Base-by-base conservation (phyloP, 1,284 basidiomycete species). In the Trametes pubescens region DNA sequence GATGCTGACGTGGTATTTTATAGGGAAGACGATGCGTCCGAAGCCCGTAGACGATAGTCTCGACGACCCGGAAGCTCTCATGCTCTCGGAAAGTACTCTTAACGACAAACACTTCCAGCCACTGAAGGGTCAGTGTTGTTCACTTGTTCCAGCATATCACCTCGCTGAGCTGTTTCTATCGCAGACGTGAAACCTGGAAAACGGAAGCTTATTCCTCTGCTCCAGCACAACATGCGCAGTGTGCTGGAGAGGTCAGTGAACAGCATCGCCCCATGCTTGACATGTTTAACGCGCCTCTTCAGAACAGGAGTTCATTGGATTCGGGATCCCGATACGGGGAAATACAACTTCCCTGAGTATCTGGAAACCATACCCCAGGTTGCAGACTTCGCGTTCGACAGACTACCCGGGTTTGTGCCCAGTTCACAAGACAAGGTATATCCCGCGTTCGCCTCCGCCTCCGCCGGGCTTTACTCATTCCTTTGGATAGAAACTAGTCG, bases 231-330 rank as follows among this genome's bases (percentile, higher is more conserved):
- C 1, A 80, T 99, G 2, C 91, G 94, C 55, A 85, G 94, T 14
- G 92, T 94, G 1, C 79, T 97, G 22, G 95, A 95, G 82, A 95
- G 92, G 93, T 93, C 10, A 2, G 71, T 48, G 84, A 10, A 16
- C 47, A 16, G 2, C 29, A 7, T 11, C 4, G 4, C 4, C 3
- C 2, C 14, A 26, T 10, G 13, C 1, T 14, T 14, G 2, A 5
- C 11, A 24, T 26, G 11, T 26, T 7, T 16, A 48, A 29, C 26
- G 9, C 32, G 13, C 13, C 40, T 0, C 29, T 11, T 62, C 47
- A 96, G 94, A 70, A 93, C 94, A 3, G 95, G 95, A n/a, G 91
- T 98, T 0, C 93, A 97, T 73, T 94, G 93, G 89, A 77, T 98
- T 2, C 88, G 89, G 71, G 96, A 99, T 72, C 92, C 94, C 1